Base-by-base conservation (phyloP, 2,329 filamentous ascomycete genomes). In the Botrytis paeoniae region DNA sequence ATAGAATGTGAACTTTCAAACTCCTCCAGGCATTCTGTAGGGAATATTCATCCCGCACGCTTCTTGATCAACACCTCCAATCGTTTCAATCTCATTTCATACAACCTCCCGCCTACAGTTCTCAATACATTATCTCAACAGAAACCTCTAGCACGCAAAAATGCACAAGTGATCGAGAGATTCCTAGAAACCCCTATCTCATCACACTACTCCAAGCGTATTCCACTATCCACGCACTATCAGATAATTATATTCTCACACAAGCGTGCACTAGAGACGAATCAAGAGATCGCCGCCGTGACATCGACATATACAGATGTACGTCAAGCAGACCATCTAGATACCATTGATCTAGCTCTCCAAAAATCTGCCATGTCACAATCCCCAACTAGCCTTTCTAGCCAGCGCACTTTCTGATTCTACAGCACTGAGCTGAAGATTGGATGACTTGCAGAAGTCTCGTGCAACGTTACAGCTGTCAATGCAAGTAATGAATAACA, bases 11-110 rank as follows among this genome's bases (percentile, higher is more conserved):
- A 29, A 57, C 14, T 32, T 29, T 18, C n/a, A 57, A 57, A 57
- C 14, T n/a, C 6, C 51, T 57, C n/a, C 12, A 57, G 14, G 7
- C 7, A 57, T 29, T 18, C n/a, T 29, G 7, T 18, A 57, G 51
- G 14, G 16, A 8, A 29, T 1, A 18, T 8, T 0, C 2, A 29
- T 18, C 6, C 14, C n/a, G 2, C 3, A 14, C 18, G 6, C 14
- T 57, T n/a, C n/a, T 18, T n/a, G 25, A n/a, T 54, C 25, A 2
- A n/a, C 1, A 16, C 16, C 51, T 3, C 5, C n/a, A 29, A 57
- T 18, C 14, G 6, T 14, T 57, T 29, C 51, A 32, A 29, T 57
- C n/a, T 18, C 51, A 57, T 32, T 16, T 32, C 14, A 29, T 29
- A 57, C n/a, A 57, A 4, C 3, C 7, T 14, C 8, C 7, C 3